These are phyloP conservation scores for Xylariaceae sp. DNA, from an alignment of 2,329 filamentous ascomycete species.

Conservation along the genomic window DNA sequence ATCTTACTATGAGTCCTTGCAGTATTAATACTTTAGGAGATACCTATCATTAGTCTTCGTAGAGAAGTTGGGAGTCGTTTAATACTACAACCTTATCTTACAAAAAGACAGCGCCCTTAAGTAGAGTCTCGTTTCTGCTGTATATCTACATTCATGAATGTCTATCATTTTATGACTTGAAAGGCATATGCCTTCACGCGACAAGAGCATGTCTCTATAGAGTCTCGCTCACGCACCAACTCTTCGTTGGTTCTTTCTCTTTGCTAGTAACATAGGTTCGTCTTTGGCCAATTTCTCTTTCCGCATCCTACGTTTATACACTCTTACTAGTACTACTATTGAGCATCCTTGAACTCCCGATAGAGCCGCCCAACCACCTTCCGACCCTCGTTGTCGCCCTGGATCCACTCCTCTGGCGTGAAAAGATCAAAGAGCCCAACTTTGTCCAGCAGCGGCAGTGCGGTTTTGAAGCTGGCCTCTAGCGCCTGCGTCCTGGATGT, in stretches of 20 bases:
- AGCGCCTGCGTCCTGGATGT: constrained; percentile 24
- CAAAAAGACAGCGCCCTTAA: background rate
- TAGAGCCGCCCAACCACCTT: constrained; percentile 33
- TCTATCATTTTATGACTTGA: background rate
- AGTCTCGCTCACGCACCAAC: too few species aligned
- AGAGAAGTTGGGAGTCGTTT: constrained; percentile 32
- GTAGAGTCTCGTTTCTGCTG: too few species aligned
- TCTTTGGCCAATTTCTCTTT: background rate
- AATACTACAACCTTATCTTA: background rate
- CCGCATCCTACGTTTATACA: background rate
- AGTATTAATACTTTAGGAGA: constrained; percentile 9
- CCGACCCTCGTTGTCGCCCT: constrained; percentile 34
- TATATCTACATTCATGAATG: background rate
- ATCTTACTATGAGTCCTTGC: background rate
- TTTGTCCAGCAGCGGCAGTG: constrained; percentile 34
- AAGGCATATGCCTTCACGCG: too few species aligned
- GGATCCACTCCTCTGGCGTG: constrained; percentile 36
- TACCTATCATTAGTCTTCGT: background rate
- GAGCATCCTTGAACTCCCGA: constrained; percentile 29
- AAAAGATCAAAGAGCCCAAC: constrained; percentile 39
- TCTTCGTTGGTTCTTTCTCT: too few species aligned
- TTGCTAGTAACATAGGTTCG: too few species aligned
- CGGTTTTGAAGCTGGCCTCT: constrained; percentile 29
- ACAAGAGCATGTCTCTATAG: too few species aligned
- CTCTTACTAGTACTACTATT: constrained; percentile 4